phyloP scores from a whole-genome alignment of 495 filamentous ascomycete genomes.

The Aspergillus homomorphus region DNA sequence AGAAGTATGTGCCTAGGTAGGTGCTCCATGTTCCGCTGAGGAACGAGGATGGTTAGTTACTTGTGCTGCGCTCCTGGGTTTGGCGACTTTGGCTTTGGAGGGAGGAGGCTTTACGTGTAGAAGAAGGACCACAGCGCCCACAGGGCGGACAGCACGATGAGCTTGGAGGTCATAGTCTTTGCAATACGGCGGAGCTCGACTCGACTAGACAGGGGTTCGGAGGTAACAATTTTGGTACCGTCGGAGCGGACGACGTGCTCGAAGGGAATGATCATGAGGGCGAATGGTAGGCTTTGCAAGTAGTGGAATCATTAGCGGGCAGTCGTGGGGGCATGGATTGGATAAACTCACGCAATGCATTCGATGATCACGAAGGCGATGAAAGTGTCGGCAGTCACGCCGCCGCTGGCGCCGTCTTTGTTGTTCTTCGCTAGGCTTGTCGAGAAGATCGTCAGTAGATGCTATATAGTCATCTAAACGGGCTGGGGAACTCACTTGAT shows the following conservation, averaged over 20 bases:
- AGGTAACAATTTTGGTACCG: slow-evolving; percentile 26
- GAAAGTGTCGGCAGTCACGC: slow-evolving; percentile 29
- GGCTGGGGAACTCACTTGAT: slow-evolving; percentile 34
- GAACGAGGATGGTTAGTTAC: no score
- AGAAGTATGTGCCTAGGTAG: slow-evolving; percentile 30
- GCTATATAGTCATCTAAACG: no score
- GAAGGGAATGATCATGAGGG: slow-evolving; percentile 26
- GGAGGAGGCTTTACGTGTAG: slow-evolving; percentile 22
- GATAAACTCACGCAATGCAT: slow-evolving; percentile 29
- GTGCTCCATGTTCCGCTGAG: slow-evolving; percentile 28
- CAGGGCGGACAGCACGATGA: slow-evolving; percentile 24
- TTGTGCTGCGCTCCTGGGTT: no score
- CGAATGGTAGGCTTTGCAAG: slow-evolving; percentile 28
- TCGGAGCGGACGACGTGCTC: slow-evolving; percentile 29
- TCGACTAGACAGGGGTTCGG: slow-evolving; percentile 28
- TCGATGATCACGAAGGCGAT: slow-evolving; percentile 33
- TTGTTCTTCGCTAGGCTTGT: slow-evolving; percentile 27
- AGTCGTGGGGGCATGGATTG: background rate
- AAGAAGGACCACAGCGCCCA: slow-evolving; percentile 36
- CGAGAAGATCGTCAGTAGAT: background rate
- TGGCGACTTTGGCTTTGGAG: no score
- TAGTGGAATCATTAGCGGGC: background rate
- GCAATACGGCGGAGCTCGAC: slow-evolving; percentile 25
- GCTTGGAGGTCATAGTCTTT: slow-evolving; percentile 29
- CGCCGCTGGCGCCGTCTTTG: slow-evolving; percentile 21